These are phyloP conservation scores for Fusarium acutatum DNA, from an alignment of 2,329 filamentous ascomycete genomes.

Conservation along the genomic window DNA sequence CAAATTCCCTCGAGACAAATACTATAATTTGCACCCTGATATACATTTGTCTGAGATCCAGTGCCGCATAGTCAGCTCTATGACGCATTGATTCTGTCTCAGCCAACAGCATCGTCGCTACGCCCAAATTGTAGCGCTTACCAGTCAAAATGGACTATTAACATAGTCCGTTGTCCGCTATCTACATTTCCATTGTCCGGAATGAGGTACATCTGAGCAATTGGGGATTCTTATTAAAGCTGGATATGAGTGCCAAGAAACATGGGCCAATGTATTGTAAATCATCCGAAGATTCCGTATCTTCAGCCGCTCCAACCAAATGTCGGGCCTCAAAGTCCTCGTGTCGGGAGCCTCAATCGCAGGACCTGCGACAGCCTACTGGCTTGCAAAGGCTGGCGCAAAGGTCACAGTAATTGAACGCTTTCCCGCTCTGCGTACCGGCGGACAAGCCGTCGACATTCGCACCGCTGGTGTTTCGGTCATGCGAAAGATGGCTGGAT, in stretches of 20 bases:
- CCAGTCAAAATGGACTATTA: neutral
- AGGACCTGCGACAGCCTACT: constrained; percentile 44
- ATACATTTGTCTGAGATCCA: neutral
- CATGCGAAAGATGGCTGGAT: constrained; percentile 51
- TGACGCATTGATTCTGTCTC: neutral
- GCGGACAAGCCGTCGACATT: constrained; percentile 50
- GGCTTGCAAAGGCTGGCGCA: constrained; percentile 42
- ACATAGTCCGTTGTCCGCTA: constrained; percentile 10
- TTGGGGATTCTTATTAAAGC: neutral
- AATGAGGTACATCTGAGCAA: neutral
- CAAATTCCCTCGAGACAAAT: too few species aligned
- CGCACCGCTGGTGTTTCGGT: constrained; percentile 49
- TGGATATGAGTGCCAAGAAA: neutral
- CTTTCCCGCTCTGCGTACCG: constrained; percentile 45
- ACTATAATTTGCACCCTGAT: neutral
- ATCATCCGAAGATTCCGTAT: neutral
- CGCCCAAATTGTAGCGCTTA: neutral
- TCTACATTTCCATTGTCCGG: neutral
- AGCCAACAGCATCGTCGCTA: neutral
- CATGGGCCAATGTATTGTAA: too few species aligned
- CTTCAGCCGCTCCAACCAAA: neutral
- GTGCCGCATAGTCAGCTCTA: neutral
- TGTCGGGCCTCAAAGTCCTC: constrained; percentile 38
- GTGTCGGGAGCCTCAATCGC: constrained; percentile 46
- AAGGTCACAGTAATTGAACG: constrained; percentile 52